Evolutionary conservation across 2,329 filamentous ascomycete species (phyloP), one percentile per base, ranked within the genome.

Genomic region (Macrophomina tecta): DNA sequence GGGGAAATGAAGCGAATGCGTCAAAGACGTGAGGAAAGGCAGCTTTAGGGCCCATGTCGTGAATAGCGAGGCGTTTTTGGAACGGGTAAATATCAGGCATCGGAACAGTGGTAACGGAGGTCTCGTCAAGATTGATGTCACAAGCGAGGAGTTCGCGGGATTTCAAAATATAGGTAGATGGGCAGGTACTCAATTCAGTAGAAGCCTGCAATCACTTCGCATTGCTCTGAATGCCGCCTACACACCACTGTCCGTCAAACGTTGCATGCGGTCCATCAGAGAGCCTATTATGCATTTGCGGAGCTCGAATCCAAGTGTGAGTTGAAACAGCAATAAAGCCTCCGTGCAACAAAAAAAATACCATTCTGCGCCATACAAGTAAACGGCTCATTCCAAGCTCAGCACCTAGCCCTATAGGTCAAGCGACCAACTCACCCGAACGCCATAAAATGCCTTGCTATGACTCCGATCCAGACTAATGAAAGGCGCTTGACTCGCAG

Each of bases 371-470:
- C 23, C 23, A 23, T 23, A 23, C 23, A 23, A 23, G 16, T 23
- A 30, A 40, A 16, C 34, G 12, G 12, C 34, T 7, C 16, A 30
- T 38, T 38, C 11, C n/a, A 36, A 3, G 28, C n/a, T 16, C 14
- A 40, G 18, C 28, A 42, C 53, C 53, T 14, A 7, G 4, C 34
- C 11, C 11, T 40, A 5, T 4, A 42, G n/a, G 9, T 36, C 53
- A 16, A 56, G 1, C 45, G 16, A 14, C n/a, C 7, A 2, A 42
- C 23, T 16, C 4, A 28, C 51, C 32, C 12, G 11, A 32, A 9
- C 38, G 7, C 23, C 38, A 8, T 11, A 6, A 61, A 61, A 61
- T 48, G 40, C 56, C 56, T 16, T 18, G 46, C 61, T 64, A 40
- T 63, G 32, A 34, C 40, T 18, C 36, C 11, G 28, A 23, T 23